Conservation (phyloP, 2,329 filamentous ascomycete genomes). For the Alternaria panax region DNA sequence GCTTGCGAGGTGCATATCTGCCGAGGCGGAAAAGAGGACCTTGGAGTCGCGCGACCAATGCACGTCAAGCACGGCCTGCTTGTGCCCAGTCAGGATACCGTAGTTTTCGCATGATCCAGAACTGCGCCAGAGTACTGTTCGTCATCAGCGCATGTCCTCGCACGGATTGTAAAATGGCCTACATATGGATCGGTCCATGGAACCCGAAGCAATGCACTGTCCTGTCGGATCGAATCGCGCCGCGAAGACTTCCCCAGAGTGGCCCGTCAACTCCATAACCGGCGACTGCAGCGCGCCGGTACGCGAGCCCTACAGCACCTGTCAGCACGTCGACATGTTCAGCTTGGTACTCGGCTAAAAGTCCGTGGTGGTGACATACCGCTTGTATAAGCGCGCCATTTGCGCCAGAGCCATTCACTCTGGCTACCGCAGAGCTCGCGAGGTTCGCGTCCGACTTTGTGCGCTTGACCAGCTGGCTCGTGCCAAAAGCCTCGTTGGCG, state of each 20-base stretch:
- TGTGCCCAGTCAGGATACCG: slow-evolving; percentile 85
- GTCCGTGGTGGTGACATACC: slow-evolving; percentile 62
- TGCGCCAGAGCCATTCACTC: slow-evolving; percentile 63
- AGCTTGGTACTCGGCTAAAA: slow-evolving; percentile 41
- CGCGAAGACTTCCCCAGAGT: slow-evolving; percentile 84
- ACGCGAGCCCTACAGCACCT: slow-evolving; percentile 68
- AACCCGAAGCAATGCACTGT: slow-evolving; percentile 88
- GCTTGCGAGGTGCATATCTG: slow-evolving; percentile 90
- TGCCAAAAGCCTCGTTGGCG: slow-evolving; percentile 81
- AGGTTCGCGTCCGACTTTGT: slow-evolving; percentile 74
- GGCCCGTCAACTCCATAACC: slow-evolving; percentile 88
- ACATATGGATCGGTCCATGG: slow-evolving; percentile 93
- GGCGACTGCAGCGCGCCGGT: slow-evolving; percentile 87
- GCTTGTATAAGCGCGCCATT: slow-evolving; percentile 71
- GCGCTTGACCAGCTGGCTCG: slow-evolving; percentile 85
- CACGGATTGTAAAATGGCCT: slow-evolving; percentile 47
- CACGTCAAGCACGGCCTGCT: slow-evolving; percentile 87
- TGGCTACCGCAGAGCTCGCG: slow-evolving; percentile 62
- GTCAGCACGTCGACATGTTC: slow-evolving; percentile 42
- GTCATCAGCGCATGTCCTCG: slow-evolving; percentile 22
- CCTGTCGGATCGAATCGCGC: slow-evolving; percentile 90
- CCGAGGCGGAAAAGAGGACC: slow-evolving; percentile 89
- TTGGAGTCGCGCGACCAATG: slow-evolving; percentile 97
- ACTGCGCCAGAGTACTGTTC: slow-evolving; percentile 86
- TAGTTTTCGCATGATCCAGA: slow-evolving; percentile 96